Evolutionary conservation across 495 filamentous ascomycete genomes (phyloP), one percentile per base, ranked within the genome.

Genomic region (Aspergillus diversus): DNA sequence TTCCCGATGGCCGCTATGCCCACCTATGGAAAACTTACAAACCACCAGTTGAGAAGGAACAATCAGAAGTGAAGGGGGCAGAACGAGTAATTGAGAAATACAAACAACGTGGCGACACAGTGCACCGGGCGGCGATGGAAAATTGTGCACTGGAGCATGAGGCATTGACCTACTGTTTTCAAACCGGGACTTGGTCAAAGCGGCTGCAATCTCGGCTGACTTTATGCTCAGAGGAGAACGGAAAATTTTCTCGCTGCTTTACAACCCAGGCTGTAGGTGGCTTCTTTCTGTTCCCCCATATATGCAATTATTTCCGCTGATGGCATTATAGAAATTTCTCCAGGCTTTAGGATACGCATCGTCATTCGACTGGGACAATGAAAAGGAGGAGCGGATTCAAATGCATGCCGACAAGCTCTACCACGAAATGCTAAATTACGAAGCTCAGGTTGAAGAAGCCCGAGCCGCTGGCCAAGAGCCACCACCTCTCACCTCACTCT

Each of bases 361-460:
- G 0, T 82, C 81, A 42, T 81, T 84, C 63, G 79, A 88, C 13
- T 83, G 87, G n/a, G 79, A 85, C 39, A 66, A 71, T 13, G 89
- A 89, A 49, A 83, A 88, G 55, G 90, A 96, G 66, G 95, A 98
- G 78, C 80, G 86, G 59, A 96, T 99, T 63, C 95, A 99, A 77
- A 91, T 99, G 90, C 92, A 96, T 74, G 93, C 92, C 55, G 92
- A 97, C 75, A 87, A 83, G 57, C 80, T 97, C 35, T 97, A 93
- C 72, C 92, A 95, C 64, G 83, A 87, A 63, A 90, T 97, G 89
- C 74, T 94, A 17, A 81, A 83, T 53, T 92, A 93, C 69, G 92
- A 97, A 76, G 75, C 75, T 46, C 83, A 80, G 65, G 84, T 90
- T 27, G 81, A 87, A 58, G 80, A 86, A 66, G 91, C 91, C 21